Evolutionary conservation across 441 rosid species (phyloP).

Genomic region (Populus hybrid): DNA sequence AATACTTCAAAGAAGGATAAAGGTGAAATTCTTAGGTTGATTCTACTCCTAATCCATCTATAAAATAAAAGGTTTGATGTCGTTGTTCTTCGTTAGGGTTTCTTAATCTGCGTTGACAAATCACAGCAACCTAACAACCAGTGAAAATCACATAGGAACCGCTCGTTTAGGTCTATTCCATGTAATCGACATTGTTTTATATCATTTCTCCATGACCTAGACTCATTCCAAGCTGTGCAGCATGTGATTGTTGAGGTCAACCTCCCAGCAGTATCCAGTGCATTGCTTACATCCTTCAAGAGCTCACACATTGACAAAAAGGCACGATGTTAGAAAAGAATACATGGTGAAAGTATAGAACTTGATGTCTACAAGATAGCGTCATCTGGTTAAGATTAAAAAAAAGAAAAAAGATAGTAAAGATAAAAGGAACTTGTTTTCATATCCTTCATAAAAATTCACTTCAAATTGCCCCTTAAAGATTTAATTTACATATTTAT

Average conservation of each 20-base stretch:
- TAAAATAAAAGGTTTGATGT: not conserved
- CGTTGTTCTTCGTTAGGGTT: not conserved
- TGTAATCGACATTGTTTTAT: not conserved
- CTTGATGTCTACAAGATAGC: not conserved
- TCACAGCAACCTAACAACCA: not conserved
- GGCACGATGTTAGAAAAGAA: not conserved
- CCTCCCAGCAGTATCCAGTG: not conserved
- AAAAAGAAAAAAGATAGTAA: too few relatives aligned
- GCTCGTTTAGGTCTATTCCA: not conserved
- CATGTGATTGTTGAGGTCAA: conserved; percentile 4
- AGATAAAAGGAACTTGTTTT: too few relatives aligned
- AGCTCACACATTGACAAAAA: not conserved
- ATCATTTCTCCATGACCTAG: not conserved
- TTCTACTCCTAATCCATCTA: not conserved
- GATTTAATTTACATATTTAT: too few relatives aligned
- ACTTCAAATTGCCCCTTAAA: not conserved
- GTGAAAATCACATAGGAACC: not conserved
- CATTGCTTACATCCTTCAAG: not conserved
- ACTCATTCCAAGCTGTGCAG: not conserved
- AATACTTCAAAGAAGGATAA: not conserved
- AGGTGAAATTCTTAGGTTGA: not conserved
- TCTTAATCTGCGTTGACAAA: not conserved
- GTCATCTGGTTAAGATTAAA: too few relatives aligned
- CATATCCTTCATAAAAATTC: not conserved
- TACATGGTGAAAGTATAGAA: not conserved